Conservation (phyloP, 2,329 filamentous ascomycete genomes). For the Stagonosporopsis rhizophila region DNA sequence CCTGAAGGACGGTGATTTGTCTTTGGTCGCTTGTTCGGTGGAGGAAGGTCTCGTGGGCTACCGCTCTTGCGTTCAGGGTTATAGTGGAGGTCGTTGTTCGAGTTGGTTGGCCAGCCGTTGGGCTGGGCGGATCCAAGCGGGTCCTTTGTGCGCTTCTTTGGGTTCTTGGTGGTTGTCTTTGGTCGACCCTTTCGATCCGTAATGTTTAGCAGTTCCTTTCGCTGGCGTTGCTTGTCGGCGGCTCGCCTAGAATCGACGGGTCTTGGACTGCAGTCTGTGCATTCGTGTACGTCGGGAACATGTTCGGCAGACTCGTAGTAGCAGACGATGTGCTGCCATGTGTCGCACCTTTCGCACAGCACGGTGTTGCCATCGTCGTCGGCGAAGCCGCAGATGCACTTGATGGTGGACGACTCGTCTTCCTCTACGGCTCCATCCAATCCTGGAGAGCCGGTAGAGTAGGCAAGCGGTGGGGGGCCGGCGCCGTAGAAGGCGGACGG, state of each 20-base stretch:
- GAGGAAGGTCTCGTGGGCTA: conserved; percentile 61
- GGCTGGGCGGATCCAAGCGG: conserved; percentile 62
- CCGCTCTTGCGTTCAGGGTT: conserved; percentile 57
- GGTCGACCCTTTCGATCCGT: conserved; percentile 69
- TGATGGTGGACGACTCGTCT: conserved; percentile 91
- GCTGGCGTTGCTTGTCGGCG: conserved; percentile 71
- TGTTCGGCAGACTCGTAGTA: conserved; percentile 82
- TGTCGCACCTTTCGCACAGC: conserved; percentile 93
- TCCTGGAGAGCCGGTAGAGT: conserved; percentile 45
- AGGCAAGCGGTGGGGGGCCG: conserved; percentile 41
- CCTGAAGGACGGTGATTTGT: conserved; percentile 79
- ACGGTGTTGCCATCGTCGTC: conserved; percentile 99
- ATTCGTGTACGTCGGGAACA: conserved; percentile 80
- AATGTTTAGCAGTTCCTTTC: conserved; percentile 65
- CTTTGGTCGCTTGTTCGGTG: conserved; percentile 79
- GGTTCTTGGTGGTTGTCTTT: conserved; percentile 80
- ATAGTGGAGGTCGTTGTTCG: conserved; percentile 63
- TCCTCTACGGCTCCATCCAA: conserved; percentile 58
- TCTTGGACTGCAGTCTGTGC: conserved; percentile 85
- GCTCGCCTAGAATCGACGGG: conserved; percentile 76
- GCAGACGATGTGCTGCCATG: conserved; percentile 98
- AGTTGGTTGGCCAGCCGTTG: conserved; percentile 68
- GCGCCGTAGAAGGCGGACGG: conserved; percentile 43
- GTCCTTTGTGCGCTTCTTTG: conserved; percentile 88
- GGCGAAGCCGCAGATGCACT: conserved; percentile 92